Conservation (phyloP, 2,329 filamentous ascomycete genomes). For the Capronia americana region DNA sequence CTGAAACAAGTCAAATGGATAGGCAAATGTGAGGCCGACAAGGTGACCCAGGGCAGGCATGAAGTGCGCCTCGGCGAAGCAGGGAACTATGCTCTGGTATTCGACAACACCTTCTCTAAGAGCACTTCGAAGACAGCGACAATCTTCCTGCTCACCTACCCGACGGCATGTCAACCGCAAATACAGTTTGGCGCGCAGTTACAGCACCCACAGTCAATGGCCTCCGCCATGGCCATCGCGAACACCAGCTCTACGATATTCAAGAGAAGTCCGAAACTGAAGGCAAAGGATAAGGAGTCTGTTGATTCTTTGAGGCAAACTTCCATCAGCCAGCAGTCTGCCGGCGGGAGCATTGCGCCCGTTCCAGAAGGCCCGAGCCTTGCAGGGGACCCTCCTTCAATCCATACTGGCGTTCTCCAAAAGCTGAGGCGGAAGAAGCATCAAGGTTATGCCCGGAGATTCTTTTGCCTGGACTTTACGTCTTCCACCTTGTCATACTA, state of each 20-base stretch:
- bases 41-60: constrained; percentile 87
- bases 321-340: constrained; percentile 32
- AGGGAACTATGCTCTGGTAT: constrained; percentile 95
- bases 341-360: constrained; percentile 21
- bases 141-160: constrained; percentile 92
- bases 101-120: constrained; percentile 99
- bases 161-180: constrained; percentile 67
- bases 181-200: constrained; percentile 52
- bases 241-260: constrained; percentile 25
- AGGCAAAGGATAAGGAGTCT: constrained; percentile 54
- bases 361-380: constrained; percentile 19
- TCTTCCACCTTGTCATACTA: constrained; percentile 97
- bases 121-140: constrained; percentile 92
- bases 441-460: constrained; percentile 89
- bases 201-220: constrained; percentile 62
- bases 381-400: constrained; percentile 51
- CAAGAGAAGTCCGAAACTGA: constrained; percentile 49
- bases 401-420: constrained; percentile 82
- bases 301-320: constrained; percentile 57
- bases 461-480: constrained; percentile 94
- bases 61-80: constrained; percentile 76
- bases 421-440: constrained; percentile 93
- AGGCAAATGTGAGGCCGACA: constrained; percentile 95
- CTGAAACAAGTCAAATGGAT: constrained; percentile 75
- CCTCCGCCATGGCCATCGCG: constrained; percentile 47